phyloP scores from a whole-genome alignment of 1,284 basidiomycete species.

The Mycocalia duriaeana region DNA sequence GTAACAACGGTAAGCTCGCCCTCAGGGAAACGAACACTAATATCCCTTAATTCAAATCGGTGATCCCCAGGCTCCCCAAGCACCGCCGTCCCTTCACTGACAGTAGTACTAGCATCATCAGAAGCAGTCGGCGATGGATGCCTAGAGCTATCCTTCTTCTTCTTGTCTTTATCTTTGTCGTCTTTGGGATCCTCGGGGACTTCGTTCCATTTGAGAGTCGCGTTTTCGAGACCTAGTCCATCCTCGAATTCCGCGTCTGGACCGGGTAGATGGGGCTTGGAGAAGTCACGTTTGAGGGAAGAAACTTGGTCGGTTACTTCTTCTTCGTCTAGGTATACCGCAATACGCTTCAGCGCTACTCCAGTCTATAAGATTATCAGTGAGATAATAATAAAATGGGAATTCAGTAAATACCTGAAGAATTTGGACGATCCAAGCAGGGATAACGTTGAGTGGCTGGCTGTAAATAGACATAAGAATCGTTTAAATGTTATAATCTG shows the following conservation, averaged over 20 bases:
- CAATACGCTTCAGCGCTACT: constrained; percentile 77
- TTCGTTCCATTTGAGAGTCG: constrained; percentile 70
- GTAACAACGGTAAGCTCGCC: constrained; percentile 61
- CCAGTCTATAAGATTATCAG: constrained; percentile 44
- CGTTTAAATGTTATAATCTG: neutral
- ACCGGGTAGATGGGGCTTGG: constrained; percentile 18
- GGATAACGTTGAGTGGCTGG: constrained; percentile 67
- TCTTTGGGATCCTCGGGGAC: constrained; percentile 34
- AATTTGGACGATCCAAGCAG: constrained; percentile 59
- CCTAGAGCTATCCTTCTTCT: constrained; percentile 5
- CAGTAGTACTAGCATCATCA: constrained; percentile 9
- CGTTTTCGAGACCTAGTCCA: constrained; percentile 61
- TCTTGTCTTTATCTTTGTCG: constrained; percentile 10
- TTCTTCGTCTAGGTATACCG: constrained; percentile 77
- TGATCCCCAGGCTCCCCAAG: constrained; percentile 28
- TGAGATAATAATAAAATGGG: constrained; percentile 7
- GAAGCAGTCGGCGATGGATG: neutral
- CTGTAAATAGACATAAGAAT: constrained; percentile 18
- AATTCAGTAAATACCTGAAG: constrained; percentile 40
- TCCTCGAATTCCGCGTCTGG: constrained; percentile 26
- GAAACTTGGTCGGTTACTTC: constrained; percentile 75
- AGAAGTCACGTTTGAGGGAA: constrained; percentile 44
- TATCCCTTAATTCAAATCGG: constrained; percentile 61
- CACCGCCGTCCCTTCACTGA: constrained; percentile 9
- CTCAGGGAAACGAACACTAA: constrained; percentile 66